Percentiles rank a stretch among this genome's conserved stretches.
phyloP scores from a whole-genome alignment of 1,284 basidiomycete genomes.

The Cystobasidium sp. region DNA sequence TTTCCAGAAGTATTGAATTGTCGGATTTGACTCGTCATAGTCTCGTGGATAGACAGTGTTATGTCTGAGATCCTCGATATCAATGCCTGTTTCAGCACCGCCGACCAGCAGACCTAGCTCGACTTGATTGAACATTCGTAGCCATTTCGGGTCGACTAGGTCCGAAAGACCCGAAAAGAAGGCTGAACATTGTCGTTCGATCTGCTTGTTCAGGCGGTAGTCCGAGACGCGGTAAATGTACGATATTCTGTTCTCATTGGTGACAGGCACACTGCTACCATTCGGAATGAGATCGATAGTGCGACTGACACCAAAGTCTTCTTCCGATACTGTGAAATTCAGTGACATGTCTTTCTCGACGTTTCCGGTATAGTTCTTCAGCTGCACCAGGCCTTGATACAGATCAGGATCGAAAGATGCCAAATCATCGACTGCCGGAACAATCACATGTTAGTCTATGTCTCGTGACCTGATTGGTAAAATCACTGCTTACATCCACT shows the following conservation, averaged over 20 bases:
- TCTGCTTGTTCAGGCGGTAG: slow-evolving; percentile 86
- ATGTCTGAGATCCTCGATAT: slow-evolving; percentile 74
- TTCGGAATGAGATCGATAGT: slow-evolving; percentile 80
- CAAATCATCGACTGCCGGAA: slow-evolving; percentile 74
- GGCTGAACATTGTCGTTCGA: slow-evolving; percentile 71
- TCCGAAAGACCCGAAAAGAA: slow-evolving; percentile 83
- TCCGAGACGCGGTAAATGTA: slow-evolving; percentile 88
- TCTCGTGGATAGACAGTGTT: slow-evolving; percentile 79
- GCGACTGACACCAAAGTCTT: slow-evolving; percentile 85
- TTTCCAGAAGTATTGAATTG: slow-evolving; percentile 62
- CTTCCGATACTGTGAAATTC: slow-evolving; percentile 85
- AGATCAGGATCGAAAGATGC: slow-evolving; percentile 88
- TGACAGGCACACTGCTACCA: slow-evolving; percentile 84
- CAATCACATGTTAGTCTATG: neutral
- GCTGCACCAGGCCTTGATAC: slow-evolving; percentile 86
- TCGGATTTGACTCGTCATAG: slow-evolving; percentile 70
- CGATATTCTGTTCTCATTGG: slow-evolving; percentile 82
- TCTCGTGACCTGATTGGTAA: neutral
- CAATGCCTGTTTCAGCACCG: slow-evolving; percentile 63
- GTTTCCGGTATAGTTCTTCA: slow-evolving; percentile 89
- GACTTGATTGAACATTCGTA: slow-evolving; percentile 90
- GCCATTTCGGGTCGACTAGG: slow-evolving; percentile 86
- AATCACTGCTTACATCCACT: slow-evolving; percentile 63
- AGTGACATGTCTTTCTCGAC: slow-evolving; percentile 83
- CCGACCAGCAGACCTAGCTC: slow-evolving; percentile 64